Conservation (phyloP, 1,284 basidiomycete species). For the Irpex sp. region DNA sequence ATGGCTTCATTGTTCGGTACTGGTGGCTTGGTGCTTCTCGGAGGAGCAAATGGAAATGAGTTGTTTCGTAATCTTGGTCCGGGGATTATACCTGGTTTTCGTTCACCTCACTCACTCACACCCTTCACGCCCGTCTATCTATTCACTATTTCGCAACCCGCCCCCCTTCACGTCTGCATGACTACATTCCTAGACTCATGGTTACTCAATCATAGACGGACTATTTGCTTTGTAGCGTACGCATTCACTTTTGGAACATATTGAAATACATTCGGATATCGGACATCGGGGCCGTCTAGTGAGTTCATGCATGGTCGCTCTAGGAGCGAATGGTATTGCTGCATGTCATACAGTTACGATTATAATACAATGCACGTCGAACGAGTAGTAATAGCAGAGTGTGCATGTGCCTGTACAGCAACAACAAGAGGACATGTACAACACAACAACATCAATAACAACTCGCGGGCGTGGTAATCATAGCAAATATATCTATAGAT, state of each 20-base stretch:
- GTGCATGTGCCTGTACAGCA: not conserved
- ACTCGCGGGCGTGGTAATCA: not conserved
- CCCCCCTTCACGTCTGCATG: not conserved
- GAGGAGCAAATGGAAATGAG: conserved; percentile 15
- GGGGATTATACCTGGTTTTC: not conserved
- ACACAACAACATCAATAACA: not conserved
- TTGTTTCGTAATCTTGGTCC: not conserved
- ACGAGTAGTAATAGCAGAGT: not conserved
- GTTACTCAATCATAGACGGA: not conserved
- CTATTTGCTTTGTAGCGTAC: not conserved
- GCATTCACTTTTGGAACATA: no score
- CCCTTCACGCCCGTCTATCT: not conserved
- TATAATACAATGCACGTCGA: not conserved
- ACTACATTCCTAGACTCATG: no score
- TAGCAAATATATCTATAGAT: not conserved
- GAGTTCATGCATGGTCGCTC: not conserved
- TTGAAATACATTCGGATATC: no score
- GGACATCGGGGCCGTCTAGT: not conserved
- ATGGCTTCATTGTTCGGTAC: conserved; percentile 40
- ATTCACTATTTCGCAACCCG: not conserved
- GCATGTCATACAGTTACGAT: not conserved
- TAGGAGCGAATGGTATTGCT: not conserved
- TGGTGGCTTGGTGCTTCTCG: conserved; percentile 60
- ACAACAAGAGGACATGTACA: not conserved
- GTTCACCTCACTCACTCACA: not conserved